A percentile compares a stretch with the other conserved stretches of the same genome.
These are phyloP conservation scores for Coleophoma cylindrospora DNA, from an alignment of 2,329 filamentous ascomycete species.

Conservation along the genomic window DNA sequence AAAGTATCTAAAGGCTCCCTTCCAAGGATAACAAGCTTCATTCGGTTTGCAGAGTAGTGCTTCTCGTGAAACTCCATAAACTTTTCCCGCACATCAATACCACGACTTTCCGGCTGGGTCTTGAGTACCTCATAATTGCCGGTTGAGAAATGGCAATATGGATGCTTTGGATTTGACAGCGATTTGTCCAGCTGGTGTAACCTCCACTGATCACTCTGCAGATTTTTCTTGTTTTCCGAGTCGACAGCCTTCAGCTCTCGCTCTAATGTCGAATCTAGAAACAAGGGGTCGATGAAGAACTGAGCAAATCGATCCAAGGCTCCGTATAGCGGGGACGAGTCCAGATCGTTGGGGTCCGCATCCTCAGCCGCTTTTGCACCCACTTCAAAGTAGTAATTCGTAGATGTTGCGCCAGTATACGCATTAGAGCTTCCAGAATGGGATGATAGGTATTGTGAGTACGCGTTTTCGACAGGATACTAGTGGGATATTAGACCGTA, in stretches of 20 bases:
- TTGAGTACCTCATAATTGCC: slow-evolving; percentile 67
- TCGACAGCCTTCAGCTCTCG: slow-evolving; percentile 68
- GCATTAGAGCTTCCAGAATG: slow-evolving; percentile 93
- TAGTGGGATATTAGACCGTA: slow-evolving; percentile 27
- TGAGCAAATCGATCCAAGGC: slow-evolving; percentile 71
- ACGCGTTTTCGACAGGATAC: slow-evolving; percentile 93
- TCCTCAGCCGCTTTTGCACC: slow-evolving; percentile 74
- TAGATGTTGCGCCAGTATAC: slow-evolving; percentile 88
- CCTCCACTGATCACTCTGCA: slow-evolving; percentile 69
- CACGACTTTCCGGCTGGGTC: slow-evolving; percentile 60
- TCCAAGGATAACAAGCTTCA: slow-evolving; percentile 68
- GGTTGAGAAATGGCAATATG: slow-evolving; percentile 70
- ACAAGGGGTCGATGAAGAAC: slow-evolving; percentile 69
- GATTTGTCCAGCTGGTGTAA: slow-evolving; percentile 67
- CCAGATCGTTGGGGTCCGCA: slow-evolving; percentile 42
- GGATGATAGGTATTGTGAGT: slow-evolving; percentile 85
- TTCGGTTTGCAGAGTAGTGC: slow-evolving; percentile 70
- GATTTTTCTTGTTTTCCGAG: slow-evolving; percentile 76
- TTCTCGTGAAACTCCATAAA: slow-evolving; percentile 70
- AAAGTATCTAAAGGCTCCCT: slow-evolving; percentile 62
- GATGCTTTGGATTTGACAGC: slow-evolving; percentile 63
- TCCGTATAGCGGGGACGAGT: slow-evolving; percentile 63
- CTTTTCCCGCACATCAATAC: slow-evolving; percentile 64
- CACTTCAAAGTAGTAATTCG: slow-evolving; percentile 97
- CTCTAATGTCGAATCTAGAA: slow-evolving; percentile 65